These are phyloP conservation scores for Gracilaria vermiculophylla DNA, from an alignment of 23 red algal species.

Conservation along the genomic window DNA sequence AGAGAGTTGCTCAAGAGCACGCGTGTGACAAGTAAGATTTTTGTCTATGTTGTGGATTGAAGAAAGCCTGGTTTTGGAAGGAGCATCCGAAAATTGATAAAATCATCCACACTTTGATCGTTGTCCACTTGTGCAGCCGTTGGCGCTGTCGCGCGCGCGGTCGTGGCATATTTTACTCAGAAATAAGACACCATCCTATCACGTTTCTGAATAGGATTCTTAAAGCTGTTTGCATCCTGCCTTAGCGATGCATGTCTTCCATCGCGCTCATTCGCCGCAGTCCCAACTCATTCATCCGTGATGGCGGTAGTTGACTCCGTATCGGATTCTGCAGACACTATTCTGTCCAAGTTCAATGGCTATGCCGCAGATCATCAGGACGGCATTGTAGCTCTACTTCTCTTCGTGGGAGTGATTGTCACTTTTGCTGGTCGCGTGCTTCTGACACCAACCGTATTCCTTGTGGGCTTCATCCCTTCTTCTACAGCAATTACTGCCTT, in stretches of 20 bases:
- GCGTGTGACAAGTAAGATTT: too few relatives aligned
- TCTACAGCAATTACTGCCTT: constrained; percentile 21
- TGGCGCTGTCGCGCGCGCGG: background rate
- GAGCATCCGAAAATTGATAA: background rate
- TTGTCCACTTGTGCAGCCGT: background rate
- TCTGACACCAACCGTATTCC: constrained; percentile 57
- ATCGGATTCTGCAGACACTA: constrained; percentile 7
- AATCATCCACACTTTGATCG: background rate
- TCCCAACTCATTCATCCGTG: background rate
- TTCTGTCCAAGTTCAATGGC: constrained; percentile 13
- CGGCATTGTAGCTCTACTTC: constrained; percentile 37
- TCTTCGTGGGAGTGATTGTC: constrained; percentile 45
- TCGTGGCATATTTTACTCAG: too few relatives aligned
- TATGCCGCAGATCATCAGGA: constrained; percentile 52
- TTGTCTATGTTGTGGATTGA: too few relatives aligned
- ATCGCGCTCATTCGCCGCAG: background rate
- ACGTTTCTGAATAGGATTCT: background rate
- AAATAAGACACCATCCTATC: background rate
- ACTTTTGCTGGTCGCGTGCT: constrained; percentile 55
- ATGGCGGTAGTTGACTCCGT: constrained; percentile 50
- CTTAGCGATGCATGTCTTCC: background rate
- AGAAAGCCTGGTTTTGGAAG: background rate
- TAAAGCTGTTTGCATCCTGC: background rate
- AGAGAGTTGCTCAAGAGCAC: too few relatives aligned
- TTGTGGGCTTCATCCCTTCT: constrained; percentile 52